Conservation (phyloP, 805 yeast genomes). For the Suhomyces sp. region DNA sequence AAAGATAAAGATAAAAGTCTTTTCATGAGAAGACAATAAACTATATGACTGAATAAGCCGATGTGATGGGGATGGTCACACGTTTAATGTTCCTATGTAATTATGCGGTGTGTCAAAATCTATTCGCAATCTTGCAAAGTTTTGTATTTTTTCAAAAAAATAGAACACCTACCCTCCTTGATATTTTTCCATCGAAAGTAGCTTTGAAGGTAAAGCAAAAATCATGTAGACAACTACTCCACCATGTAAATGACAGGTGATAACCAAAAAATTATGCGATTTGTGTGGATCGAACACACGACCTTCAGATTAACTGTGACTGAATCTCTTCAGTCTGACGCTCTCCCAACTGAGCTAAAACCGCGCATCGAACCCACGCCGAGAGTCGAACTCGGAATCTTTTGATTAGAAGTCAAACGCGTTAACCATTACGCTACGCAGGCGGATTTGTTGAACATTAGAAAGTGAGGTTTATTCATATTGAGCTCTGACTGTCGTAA, state of each 20-base stretch:
- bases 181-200: too few relatives aligned
- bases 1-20: too few relatives aligned
- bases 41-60: too few relatives aligned
- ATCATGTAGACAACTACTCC: background rate
- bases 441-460: constrained; percentile 23
- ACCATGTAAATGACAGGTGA: background rate
- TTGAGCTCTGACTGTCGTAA: too few relatives aligned
- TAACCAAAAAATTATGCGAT: background rate
- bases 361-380: constrained; percentile 37
- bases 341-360: constrained; percentile 38
- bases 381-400: constrained; percentile 65
- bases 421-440: constrained; percentile 66
- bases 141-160: too few relatives aligned
- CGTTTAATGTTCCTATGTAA: too few relatives aligned
- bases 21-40: too few relatives aligned
- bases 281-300: background rate
- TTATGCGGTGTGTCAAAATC: too few relatives aligned
- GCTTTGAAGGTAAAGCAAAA: too few relatives aligned
- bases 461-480: background rate
- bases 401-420: constrained; percentile 67
- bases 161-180: too few relatives aligned
- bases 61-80: too few relatives aligned
- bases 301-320: constrained; percentile 43
- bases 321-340: constrained; percentile 33
- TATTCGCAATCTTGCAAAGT: background rate